Conservation (phyloP, 2,329 filamentous ascomycete genomes). For the Xylariales sp. region DNA sequence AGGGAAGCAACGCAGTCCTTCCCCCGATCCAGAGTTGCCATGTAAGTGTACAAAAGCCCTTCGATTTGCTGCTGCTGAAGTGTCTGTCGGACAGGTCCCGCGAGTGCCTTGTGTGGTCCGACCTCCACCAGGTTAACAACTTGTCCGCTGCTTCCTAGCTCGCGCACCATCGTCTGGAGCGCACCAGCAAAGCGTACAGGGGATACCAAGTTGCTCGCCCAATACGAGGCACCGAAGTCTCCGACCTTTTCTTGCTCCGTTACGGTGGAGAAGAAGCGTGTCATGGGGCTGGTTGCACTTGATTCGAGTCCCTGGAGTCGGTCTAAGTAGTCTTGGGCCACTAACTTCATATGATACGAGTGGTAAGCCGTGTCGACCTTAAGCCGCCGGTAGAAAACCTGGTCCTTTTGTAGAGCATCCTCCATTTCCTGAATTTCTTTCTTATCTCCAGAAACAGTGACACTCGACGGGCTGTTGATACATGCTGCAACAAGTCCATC, state of each 20-base stretch:
- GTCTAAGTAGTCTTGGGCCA: no score
- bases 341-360: slow-evolving; percentile 26
- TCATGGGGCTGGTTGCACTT: no score
- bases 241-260: no score
- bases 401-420: slow-evolving; percentile 15
- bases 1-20: no score
- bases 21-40: neutral
- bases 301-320: no score
- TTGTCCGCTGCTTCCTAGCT: neutral
- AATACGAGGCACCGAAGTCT: no score
- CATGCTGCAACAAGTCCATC: slow-evolving; percentile 5
- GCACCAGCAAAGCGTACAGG: neutral
- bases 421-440: slow-evolving; percentile 18
- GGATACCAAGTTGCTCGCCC: neutral
- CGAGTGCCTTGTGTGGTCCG: slow-evolving; percentile 18
- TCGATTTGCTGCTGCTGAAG: neutral
- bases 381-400: slow-evolving; percentile 20
- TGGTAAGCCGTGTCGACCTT: slow-evolving; percentile 23
- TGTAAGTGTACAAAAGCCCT: neutral
- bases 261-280: no score
- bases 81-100: slow-evolving; percentile 15
- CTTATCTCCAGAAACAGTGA: slow-evolving; percentile 28
- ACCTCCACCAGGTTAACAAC: slow-evolving; percentile 17
- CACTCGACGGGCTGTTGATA: slow-evolving; percentile 25
- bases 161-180: neutral